These are phyloP conservation scores for Acacia confusa DNA, from an alignment of 306 rosid genomes.

Conservation along the genomic window DNA sequence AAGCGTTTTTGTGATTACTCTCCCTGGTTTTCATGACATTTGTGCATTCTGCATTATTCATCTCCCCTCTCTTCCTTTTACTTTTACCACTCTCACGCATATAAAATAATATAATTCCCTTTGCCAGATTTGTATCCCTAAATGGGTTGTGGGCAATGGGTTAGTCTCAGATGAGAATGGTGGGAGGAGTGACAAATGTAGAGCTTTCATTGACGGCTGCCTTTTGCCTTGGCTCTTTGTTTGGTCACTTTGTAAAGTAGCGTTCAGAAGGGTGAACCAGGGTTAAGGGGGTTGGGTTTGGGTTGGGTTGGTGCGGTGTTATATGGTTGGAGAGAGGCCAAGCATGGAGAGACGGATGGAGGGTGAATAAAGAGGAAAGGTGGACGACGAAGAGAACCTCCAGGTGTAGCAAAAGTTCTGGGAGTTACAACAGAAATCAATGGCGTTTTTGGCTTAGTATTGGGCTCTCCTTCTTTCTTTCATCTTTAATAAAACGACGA, in stretches of 20 bases:
- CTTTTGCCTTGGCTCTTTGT: conserved; percentile 28
- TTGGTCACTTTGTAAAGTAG: background rate
- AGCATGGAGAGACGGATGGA: conserved; percentile 62
- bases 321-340: conserved; percentile 58
- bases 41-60: conserved; percentile 66
- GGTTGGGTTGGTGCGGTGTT: conserved; percentile 34
- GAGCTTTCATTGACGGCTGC: conserved; percentile 42
- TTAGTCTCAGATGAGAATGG: conserved; percentile 24
- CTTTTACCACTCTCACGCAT: conserved; percentile 20
- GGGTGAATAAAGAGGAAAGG: conserved; percentile 37
- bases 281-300: conserved; percentile 46
- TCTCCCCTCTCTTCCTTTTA: conserved; percentile 27
- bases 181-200: conserved; percentile 53
- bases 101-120: conserved; percentile 17
- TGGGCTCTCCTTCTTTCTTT: conserved; percentile 36
- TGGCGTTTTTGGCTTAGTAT: conserved; percentile 44
- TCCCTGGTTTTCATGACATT: conserved; percentile 68
- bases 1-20: conserved; percentile 43
- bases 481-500: conserved; percentile 21
- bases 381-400: conserved; percentile 20
- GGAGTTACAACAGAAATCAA: conserved; percentile 55
- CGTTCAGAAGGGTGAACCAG: conserved; percentile 33
- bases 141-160: conserved; percentile 43
- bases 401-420: conserved; percentile 92
- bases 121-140: conserved; percentile 41